These are phyloP conservation scores for Friedmanniomyces simplex DNA, from an alignment of 495 filamentous ascomycete species.

Conservation along the genomic window DNA sequence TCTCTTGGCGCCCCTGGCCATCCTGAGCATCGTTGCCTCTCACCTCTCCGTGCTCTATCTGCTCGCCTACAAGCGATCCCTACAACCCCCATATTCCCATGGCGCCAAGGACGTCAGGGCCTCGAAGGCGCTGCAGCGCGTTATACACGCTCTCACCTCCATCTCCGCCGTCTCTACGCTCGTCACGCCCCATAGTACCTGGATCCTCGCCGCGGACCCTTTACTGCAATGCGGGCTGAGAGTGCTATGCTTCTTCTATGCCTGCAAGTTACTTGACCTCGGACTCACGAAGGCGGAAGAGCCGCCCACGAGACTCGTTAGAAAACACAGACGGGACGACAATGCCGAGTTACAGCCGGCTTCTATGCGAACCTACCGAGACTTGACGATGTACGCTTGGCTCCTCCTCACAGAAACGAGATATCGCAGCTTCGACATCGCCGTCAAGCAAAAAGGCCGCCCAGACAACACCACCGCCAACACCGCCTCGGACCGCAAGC, in stretches of 20 bases:
- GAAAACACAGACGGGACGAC: not conserved
- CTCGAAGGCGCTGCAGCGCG: not conserved
- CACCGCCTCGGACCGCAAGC: not conserved
- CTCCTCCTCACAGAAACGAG: constrained; percentile 12
- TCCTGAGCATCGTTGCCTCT: not conserved
- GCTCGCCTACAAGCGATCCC: not conserved
- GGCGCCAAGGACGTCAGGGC: not conserved
- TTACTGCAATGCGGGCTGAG: constrained; percentile 2
- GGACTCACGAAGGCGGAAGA: not conserved
- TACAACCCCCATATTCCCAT: not conserved
- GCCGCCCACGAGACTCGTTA: constrained; percentile 3
- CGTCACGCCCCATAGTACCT: not conserved
- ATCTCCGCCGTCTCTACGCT: not conserved
- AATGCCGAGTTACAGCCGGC: not conserved
- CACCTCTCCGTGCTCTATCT: not conserved
- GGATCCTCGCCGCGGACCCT: not conserved
- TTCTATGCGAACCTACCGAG: not conserved
- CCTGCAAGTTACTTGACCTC: constrained; percentile 14
- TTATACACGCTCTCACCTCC: not conserved
- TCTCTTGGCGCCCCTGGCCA: not conserved
- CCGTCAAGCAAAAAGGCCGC: constrained; percentile 9
- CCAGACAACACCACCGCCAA: not conserved
- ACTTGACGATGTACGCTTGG: constrained; percentile 1
- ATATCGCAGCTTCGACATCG: constrained; percentile 15
- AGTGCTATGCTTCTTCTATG: constrained; percentile 14